Base-by-base conservation (phyloP, 2,329 filamentous ascomycete genomes). In the Xylariaceae sp. region DNA sequence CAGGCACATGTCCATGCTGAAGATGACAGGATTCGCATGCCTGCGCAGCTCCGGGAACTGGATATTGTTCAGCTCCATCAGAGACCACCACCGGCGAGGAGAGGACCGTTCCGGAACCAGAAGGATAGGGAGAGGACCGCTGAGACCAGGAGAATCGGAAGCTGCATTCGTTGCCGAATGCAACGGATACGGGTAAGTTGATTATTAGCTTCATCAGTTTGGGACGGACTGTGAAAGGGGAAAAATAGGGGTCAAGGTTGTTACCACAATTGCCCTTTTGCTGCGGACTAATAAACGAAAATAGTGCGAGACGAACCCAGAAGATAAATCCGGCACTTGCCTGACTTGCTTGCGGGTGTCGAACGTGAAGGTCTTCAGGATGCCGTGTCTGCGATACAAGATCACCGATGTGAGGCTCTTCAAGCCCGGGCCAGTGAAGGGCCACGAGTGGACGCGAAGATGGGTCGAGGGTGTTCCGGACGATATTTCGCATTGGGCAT, bases 141-240 rank as follows among this genome's bases (percentile, higher is more conserved):
- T 0, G 75, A 79, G 58, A 85, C 82, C 1, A 76, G 83, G 60
- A 80, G 79, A 56, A 80, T 82, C 15, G 82, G 82, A 7, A 83
- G 81, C 17, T 86, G 83, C 66, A 80, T 86, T 59, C 76, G 83
- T 50, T 86, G 83, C 63, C 77, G 81, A 53, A 84, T 85, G 81
- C 83, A 86, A 64, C 77, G 82, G 49, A 85, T 86, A 65, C 78
- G 83, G 53, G 83, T 85, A 71, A 77, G 81, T 74, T 42, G 15
- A 55, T 42, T 47, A n/a, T 42, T 47, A n/a, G 44, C 44, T 47
- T 47, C 44, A 47, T 47, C 44, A 47, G 23, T 30, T 30, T 30
- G 23, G 23, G 23, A 5, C n/a, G 1, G n/a, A 13, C 37, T 1
- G 37, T 13, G 9, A 42, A 13, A 42, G 2, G 11, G 11, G 37